phyloP scores from a whole-genome alignment of 1,284 basidiomycete genomes.

The Boletus putidus region DNA sequence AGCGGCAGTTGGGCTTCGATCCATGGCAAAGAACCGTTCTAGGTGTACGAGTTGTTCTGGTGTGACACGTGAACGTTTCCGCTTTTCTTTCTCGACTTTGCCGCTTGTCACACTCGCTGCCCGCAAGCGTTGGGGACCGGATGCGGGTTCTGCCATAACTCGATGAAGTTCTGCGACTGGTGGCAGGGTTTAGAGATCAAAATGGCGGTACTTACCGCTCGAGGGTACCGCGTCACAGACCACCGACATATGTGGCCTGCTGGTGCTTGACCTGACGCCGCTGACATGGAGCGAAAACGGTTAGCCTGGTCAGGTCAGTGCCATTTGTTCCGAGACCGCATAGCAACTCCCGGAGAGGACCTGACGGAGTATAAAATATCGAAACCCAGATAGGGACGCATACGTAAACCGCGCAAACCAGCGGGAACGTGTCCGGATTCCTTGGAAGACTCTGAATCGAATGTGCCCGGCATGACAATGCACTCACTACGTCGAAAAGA shows the following conservation, averaged over 20 bases:
- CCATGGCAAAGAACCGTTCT: constrained; percentile 65
- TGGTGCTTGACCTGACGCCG: constrained; percentile 29
- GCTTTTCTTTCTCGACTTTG: constrained; percentile 55
- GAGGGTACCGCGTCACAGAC: constrained; percentile 29
- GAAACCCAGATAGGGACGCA: constrained; percentile 18
- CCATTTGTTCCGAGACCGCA: constrained; percentile 32
- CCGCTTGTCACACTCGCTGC: constrained; percentile 9
- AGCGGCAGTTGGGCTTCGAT: constrained; percentile 69
- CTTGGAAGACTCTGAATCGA: neutral
- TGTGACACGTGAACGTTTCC: constrained; percentile 74
- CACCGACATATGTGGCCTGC: constrained; percentile 35
- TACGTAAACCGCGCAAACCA: constrained; percentile 12
- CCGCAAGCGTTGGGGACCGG: constrained; percentile 34
- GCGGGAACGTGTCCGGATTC: neutral
- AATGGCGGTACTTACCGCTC: constrained; percentile 24
- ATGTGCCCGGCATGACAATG: neutral
- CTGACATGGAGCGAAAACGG: constrained; percentile 37
- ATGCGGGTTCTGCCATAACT: constrained; percentile 27
- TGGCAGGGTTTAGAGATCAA: constrained; percentile 2
- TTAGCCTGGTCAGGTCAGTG: constrained; percentile 7
- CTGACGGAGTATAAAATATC: constrained; percentile 25
- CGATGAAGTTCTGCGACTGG: constrained; percentile 13
- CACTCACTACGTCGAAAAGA: neutral
- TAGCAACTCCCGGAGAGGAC: constrained; percentile 34
- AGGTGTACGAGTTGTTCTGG: constrained; percentile 72